A percentile compares a stretch with the other conserved stretches of the same genome.
Evolutionary conservation across 352 stramenopile species (phyloP).

Genomic region (Stephanocyclus meneghinianus): DNA sequence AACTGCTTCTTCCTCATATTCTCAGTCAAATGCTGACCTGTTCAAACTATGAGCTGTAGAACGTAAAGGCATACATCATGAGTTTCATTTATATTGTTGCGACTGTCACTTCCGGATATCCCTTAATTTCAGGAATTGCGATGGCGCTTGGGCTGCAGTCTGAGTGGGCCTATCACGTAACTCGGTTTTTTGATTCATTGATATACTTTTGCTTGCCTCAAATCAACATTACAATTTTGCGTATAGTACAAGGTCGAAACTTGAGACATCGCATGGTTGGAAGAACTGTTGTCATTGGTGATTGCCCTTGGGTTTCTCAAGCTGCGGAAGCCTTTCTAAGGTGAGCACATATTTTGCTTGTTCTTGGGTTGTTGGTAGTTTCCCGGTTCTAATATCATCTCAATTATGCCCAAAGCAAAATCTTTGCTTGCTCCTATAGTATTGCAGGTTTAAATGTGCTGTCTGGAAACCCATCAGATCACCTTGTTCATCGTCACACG

Average conservation of each 20-base stretch:
- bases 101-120: slow-evolving; percentile 75
- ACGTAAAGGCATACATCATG: slow-evolving; percentile 74
- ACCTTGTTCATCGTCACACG: slow-evolving; percentile 80
- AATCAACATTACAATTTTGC: slow-evolving; percentile 76
- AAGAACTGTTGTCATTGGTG: slow-evolving; percentile 79
- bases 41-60: background rate
- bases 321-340: slow-evolving; percentile 57
- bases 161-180: slow-evolving; percentile 26
- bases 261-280: slow-evolving; percentile 79
- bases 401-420: slow-evolving; percentile 37
- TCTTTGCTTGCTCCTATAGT: slow-evolving; percentile 80
- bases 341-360: background rate
- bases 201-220: slow-evolving; percentile 82
- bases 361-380: too few species aligned
- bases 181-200: slow-evolving; percentile 64
- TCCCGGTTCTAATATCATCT: too few species aligned
- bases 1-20: background rate
- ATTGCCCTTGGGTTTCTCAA: slow-evolving; percentile 76
- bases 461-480: slow-evolving; percentile 75
- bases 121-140: slow-evolving; percentile 62
- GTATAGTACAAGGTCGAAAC: slow-evolving; percentile 67
- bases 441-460: slow-evolving; percentile 78
- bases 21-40: background rate
- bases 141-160: slow-evolving; percentile 34
- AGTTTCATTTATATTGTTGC: slow-evolving; percentile 79